Conservation (phyloP, 352 stramenopile genomes). For the Globisporangium spinosum region DNA sequence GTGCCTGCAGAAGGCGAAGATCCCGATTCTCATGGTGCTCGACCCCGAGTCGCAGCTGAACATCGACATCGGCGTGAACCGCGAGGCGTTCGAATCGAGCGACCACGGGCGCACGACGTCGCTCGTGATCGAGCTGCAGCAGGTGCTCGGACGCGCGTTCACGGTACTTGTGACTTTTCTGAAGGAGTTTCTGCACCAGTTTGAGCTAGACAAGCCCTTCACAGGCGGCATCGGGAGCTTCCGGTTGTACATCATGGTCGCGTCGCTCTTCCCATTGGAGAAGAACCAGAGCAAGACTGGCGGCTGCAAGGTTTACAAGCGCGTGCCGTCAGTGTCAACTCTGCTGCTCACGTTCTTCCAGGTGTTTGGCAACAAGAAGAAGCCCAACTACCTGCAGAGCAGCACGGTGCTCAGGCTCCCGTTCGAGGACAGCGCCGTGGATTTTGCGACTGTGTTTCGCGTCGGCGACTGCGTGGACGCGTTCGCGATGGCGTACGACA, state of each 20-base stretch:
- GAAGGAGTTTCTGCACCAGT: constrained; percentile 79
- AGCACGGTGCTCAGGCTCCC: constrained; percentile 46
- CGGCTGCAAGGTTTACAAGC: constrained; percentile 6
- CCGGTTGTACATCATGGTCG: constrained; percentile 80
- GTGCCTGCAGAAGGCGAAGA: constrained; percentile 65
- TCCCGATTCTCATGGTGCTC: constrained; percentile 68
- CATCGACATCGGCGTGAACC: constrained; percentile 68
- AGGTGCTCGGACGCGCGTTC: constrained; percentile 41
- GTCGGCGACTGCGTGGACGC: constrained; percentile 61
- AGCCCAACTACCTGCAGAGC: constrained; percentile 42
- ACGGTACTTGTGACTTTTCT: constrained; percentile 56
- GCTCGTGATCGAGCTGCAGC: constrained; percentile 47
- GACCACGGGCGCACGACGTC: constrained; percentile 63
- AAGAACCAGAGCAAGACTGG: constrained; percentile 7
- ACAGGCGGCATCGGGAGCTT: constrained; percentile 76
- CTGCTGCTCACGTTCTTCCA: constrained; percentile 59
- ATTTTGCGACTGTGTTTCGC: constrained; percentile 65
- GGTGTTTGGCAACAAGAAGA: constrained; percentile 61
- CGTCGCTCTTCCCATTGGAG: constrained; percentile 46
- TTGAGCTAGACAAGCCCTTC: constrained; percentile 76
- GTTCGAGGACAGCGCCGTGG: constrained; percentile 33
- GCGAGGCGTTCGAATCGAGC: constrained; percentile 47
- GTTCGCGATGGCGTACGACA: constrained; percentile 66
- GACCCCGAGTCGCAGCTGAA: constrained; percentile 46
- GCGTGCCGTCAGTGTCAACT: constrained; percentile 17